Base-by-base conservation (phyloP, 192 early-diverging fungal genomes). In the Pilaira anomala region DNA sequence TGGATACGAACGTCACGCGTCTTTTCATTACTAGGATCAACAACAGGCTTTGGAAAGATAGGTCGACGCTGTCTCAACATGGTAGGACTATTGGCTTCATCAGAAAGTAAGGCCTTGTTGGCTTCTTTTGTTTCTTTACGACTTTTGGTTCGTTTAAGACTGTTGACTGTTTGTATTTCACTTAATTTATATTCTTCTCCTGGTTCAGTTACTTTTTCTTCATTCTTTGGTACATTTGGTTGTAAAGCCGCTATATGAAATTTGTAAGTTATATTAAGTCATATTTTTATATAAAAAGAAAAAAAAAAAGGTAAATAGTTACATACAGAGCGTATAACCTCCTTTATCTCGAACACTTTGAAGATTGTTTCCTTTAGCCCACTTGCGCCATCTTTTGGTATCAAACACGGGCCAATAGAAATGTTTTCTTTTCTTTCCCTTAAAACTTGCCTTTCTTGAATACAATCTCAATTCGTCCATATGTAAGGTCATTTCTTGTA, bases 361-460 rank as follows among this genome's bases (percentile, higher is more conserved):
- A 53, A 67, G 60, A 45, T 50, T 63, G 28, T 53, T 63, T 24
- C 60, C 62, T 33, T 22, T 50, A 42, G 67, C 62, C 65, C 65
- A 65, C 42, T 69, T 72, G 2, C 48, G 0, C 75, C 75, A 76
- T 44, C 51, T 62, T 65, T 66, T 62, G 11, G 30, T 28, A 26
- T 61, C 63, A 9, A 76, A 25, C 14, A 67, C 51, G 7, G 74
- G 74, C 30, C 62, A 46, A 48, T 70, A 76, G 2, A 76, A 42
- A 40, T 62, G 57, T 26, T 63, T 66, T 12, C 56, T 39, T 25
- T 55, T 66, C 42, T 63, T 67, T 16, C 68, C 65, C 18, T 29
- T 67, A 11, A 26, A 36, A 2, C 36, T 52, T 13, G 33, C 29
- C 26, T 57, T 40, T 19, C 39, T 21, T 0, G 58, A 24, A 25